phyloP scores from a whole-genome alignment of 192 early-diverging fungal species.

The Coemansia sp. region DNA sequence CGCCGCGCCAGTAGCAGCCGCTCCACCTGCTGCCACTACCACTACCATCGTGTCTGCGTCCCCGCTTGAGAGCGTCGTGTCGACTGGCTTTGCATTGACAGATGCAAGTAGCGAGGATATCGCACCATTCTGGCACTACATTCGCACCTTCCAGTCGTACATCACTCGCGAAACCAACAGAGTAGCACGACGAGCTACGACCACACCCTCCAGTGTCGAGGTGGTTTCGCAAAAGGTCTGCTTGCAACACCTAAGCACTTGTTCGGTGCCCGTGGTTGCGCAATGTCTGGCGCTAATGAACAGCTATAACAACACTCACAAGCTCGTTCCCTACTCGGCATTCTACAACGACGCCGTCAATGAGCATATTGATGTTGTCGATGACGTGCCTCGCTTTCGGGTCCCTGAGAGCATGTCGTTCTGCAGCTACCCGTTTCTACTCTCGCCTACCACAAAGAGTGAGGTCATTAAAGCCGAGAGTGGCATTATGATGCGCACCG shows the following conservation, averaged over 20 bases:
- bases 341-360: constrained; percentile 75
- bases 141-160: constrained; percentile 39
- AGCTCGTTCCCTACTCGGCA: constrained; percentile 58
- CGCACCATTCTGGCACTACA: constrained; percentile 23
- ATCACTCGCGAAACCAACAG: constrained; percentile 30
- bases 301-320: constrained; percentile 59
- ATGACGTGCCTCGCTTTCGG: constrained; percentile 72
- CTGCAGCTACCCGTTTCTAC: constrained; percentile 73
- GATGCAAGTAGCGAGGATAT: not conserved
- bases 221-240: constrained; percentile 26
- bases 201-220: constrained; percentile 13
- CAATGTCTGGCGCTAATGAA: constrained; percentile 52
- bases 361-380: constrained; percentile 71
- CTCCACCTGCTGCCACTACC: not conserved
- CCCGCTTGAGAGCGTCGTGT: not conserved
- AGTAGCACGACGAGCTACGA: constrained; percentile 16
- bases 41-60: not conserved
- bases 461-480: constrained; percentile 73
- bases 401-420: constrained; percentile 67
- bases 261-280: constrained; percentile 26
- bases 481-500: constrained; percentile 65
- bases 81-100: not conserved
- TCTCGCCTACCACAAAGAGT: constrained; percentile 71
- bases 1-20: not conserved
- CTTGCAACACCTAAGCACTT: constrained; percentile 26